Evolutionary conservation across 495 filamentous ascomycete species (phyloP), one percentile per base, ranked within the genome.

Genomic region (Astrocystis sublimbata): DNA sequence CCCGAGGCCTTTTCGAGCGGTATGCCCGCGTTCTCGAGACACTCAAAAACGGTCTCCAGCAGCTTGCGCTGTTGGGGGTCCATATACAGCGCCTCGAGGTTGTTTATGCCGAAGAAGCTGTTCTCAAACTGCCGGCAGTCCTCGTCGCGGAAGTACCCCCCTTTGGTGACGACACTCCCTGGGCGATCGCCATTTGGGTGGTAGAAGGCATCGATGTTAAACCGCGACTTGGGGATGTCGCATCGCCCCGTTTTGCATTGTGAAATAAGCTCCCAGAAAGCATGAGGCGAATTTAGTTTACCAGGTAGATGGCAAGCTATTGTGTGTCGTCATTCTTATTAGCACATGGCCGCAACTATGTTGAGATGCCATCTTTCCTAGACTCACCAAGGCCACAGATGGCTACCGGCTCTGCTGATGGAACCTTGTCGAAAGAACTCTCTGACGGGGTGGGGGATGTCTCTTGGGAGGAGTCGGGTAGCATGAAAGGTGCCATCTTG

Each of bases 51-150:
- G 0, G 80, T 76, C 61, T 89, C 85, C 0, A 88, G 73, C 0
- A 89, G 66, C 6, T 81, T 67, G 0, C 85, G 64, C 54, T 87
- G 84, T 23, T 85, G 81, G 0, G 86, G 86, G 58, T 88, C 84
- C 46, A 82, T 64, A 3, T 57, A 30, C 0, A 26, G 71, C 0
- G 82, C 81, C 64, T 85, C 80, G 1, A 70, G 62, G 12, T 75
- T 72, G 8, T 72, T 79, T 23, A 56, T 56, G 13, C 53, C 53
- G 43, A 56, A 86, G 65, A 86, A 85, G 6, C 60, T 61, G 12
- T 78, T 71, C 24, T 86, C 82, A 45, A 86, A 86, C 1, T 62
- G 40, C 0, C 73, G 53, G 1, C 41, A 23, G 49, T 86, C 81
- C 33, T 80, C 76, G 0, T 72, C 53, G 2, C 86, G 58, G 1